Conservation (phyloP, 1,284 basidiomycete genomes). For the Trichosporon sp. region DNA sequence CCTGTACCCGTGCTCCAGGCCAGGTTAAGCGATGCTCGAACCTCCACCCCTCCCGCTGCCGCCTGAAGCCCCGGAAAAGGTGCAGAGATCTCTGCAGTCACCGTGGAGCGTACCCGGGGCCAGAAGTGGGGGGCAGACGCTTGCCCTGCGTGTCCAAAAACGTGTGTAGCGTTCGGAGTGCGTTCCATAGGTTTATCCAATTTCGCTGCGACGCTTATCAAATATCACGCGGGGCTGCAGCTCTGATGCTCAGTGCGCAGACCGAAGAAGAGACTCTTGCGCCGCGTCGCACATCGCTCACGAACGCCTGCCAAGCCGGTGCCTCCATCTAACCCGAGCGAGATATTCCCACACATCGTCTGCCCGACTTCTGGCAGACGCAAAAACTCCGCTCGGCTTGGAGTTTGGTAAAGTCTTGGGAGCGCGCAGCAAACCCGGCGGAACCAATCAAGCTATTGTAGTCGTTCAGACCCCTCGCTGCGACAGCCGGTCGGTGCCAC, state of each 20-base stretch:
- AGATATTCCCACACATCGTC: not conserved
- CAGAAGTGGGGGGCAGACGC: not conserved
- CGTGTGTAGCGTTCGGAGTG: not conserved
- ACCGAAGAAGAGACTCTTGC: not conserved
- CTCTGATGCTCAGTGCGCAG: not conserved
- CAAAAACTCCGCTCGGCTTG: not conserved
- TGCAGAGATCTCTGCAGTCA: not conserved
- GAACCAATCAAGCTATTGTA: not conserved
- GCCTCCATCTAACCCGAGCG: not conserved
- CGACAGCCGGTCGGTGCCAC: not conserved
- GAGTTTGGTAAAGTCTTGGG: too few relatives aligned
- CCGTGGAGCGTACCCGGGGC: not conserved
- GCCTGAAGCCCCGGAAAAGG: not conserved
- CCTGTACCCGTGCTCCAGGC: slow-evolving; percentile 2
- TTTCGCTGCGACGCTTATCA: not conserved
- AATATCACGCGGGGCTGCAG: not conserved
- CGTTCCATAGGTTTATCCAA: not conserved
- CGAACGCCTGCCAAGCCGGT: not conserved
- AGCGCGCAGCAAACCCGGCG: not conserved
- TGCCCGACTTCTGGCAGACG: not conserved
- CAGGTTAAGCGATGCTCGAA: not conserved
- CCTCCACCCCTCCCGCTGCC: not conserved
- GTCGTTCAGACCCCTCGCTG: not conserved
- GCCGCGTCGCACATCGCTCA: not conserved
- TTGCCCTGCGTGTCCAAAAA: not conserved